Evolutionary conservation across 2,329 filamentous ascomycete species (phyloP), one percentile per base, ranked within the genome.

Genomic region (Emericellopsis cladophorae): DNA sequence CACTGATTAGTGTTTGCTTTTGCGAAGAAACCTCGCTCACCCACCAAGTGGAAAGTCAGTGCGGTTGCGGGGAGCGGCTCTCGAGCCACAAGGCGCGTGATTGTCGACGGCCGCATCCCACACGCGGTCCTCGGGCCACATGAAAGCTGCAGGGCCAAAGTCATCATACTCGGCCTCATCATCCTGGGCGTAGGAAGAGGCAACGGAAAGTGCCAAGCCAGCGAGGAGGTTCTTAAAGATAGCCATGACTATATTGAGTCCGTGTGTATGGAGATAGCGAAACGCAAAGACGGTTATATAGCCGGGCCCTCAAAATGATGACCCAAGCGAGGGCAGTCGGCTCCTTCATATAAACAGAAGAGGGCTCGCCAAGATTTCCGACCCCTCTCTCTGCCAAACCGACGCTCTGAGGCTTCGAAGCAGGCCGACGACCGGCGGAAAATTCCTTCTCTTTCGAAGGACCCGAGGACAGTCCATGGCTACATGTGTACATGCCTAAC

Each of bases 71-170:
- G 65, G 58, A 1, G 61, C 58, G 14, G 62, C 59, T 10, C 59
- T 55, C 10, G 72, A 75, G 40, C 76, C 75, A 49, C 76, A 80
- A 0, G 76, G 76, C 7, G 66, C 61, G 5, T 54, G 70, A 49
- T 78, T 78, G 50, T 79, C 75, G 31, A 65, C 56, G 11, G 62
- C 61, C 24, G 66, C 69, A 39, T 61, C 61, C 74, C 74, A 81
- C 33, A 61, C 58, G 40, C 75, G 63, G 54, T 79, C 74, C 12
- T 62, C 51, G 4, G 75, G 76, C 74, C 75, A 80, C 55, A 79
- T 60, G 51, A 80, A 76, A 9, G 70, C 72, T 16, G 73, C 72
- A 7, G 74, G 73, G 10, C 74, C 74, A 59, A 65, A 65, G 29
- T 57, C 52, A n/a, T 53, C 47, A 34, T 40, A 37, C 39, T 45